Conservation (phyloP, 2,329 filamentous ascomycete species). For the Plenodomus lindquistii region DNA sequence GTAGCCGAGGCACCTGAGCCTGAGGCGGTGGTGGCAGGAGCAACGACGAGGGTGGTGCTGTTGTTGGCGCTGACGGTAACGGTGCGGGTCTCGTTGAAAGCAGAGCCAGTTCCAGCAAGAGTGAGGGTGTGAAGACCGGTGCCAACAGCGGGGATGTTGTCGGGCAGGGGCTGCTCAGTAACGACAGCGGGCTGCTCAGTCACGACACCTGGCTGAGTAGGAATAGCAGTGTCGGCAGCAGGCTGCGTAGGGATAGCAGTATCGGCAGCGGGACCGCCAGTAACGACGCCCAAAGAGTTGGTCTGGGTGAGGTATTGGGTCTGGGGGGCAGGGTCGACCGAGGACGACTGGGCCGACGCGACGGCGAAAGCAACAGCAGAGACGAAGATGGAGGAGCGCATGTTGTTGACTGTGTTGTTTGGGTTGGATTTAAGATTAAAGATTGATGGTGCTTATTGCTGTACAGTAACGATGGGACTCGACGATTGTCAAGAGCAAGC, state of each 20-base stretch:
- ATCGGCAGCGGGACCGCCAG: slow-evolving; percentile 28
- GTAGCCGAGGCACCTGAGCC: slow-evolving; percentile 11
- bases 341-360: slow-evolving; percentile 35
- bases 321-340: slow-evolving; percentile 32
- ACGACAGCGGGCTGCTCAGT: slow-evolving; percentile 25
- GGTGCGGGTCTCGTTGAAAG: slow-evolving; percentile 33
- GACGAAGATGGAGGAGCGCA: slow-evolving; percentile 38
- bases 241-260: slow-evolving; percentile 32
- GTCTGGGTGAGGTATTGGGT: slow-evolving; percentile 35
- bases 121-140: slow-evolving; percentile 41
- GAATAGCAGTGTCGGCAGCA: slow-evolving; percentile 16
- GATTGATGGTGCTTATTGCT: slow-evolving; percentile 5
- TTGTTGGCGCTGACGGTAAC: slow-evolving; percentile 41
- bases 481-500: slow-evolving; percentile 14
- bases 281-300: slow-evolving; percentile 42
- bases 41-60: slow-evolving; percentile 36
- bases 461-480: slow-evolving; percentile 14
- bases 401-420: slow-evolving; percentile 22
- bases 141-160: slow-evolving; percentile 42
- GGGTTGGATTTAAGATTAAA: slow-evolving; percentile 10
- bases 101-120: slow-evolving; percentile 26
- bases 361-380: slow-evolving; percentile 34
- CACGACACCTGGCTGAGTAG: slow-evolving; percentile 22
- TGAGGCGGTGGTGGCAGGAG: slow-evolving; percentile 13
- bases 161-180: slow-evolving; percentile 30